These are phyloP conservation scores for Calocybe indica DNA, from an alignment of 768 basidiomycete species.

Conservation along the genomic window DNA sequence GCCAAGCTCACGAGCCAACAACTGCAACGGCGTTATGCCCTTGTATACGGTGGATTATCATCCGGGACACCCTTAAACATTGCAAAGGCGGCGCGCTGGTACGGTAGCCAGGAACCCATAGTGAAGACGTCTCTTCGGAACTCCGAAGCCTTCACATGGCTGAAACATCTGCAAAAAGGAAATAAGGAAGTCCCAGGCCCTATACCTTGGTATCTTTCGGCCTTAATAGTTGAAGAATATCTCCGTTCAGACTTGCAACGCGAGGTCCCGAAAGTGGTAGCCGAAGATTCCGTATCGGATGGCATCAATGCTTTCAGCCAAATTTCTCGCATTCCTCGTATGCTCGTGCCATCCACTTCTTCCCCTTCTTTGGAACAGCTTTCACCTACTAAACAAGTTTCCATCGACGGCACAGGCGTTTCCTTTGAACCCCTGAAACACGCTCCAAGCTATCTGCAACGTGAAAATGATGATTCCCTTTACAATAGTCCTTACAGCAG, in stretches of 20 bases:
- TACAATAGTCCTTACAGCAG: conserved; percentile 33
- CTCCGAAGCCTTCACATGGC: conserved; percentile 69
- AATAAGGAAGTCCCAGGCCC: conserved; percentile 18
- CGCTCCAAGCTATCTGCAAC: conserved; percentile 5
- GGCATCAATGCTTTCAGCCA: too few relatives aligned
- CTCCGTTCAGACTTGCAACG: conserved; percentile 22
- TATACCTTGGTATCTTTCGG: conserved; percentile 60
- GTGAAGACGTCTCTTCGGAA: conserved; percentile 50
- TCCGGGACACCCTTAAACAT: conserved; percentile 34
- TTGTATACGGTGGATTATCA: conserved; percentile 38
- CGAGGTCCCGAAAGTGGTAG: too few relatives aligned
- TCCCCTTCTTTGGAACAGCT: conserved; percentile 34
- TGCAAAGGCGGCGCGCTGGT: conserved; percentile 54
- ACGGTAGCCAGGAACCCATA: conserved; percentile 40
- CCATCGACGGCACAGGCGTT: conserved; percentile 37
- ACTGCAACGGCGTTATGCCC: conserved; percentile 55
- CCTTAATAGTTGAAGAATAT: conserved; percentile 66
- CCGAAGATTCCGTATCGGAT: conserved; percentile 22
- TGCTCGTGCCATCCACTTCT: conserved; percentile 24
- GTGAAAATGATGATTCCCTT: conserved; percentile 38
- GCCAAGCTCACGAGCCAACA: conserved; percentile 62
- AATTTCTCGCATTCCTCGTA: too few relatives aligned
- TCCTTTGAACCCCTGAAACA: conserved; percentile 43
- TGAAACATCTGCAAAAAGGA: conserved; percentile 54
- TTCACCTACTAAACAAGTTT: conserved; percentile 30